Conservation (phyloP, 2,329 filamentous ascomycete genomes). For the Xylaria digitata region DNA sequence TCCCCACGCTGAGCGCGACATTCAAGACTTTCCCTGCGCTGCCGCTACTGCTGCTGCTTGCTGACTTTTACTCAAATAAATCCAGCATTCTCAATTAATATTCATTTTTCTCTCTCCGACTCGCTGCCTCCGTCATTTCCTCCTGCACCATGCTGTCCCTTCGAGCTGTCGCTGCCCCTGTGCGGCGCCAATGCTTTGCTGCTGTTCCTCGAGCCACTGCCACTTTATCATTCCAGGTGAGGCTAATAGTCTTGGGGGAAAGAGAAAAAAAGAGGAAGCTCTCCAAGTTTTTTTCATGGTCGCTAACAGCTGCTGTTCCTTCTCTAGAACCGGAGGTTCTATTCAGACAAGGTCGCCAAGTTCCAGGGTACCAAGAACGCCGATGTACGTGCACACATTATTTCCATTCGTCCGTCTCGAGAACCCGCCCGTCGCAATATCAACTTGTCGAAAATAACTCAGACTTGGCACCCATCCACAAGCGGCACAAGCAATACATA, state of each 20-base stretch:
- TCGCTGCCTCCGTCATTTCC: conserved; percentile 33
- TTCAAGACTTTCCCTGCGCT: conserved; percentile 26
- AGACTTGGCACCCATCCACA: conserved; percentile 46
- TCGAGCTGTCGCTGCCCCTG: conserved; percentile 80
- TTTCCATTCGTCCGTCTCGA: conserved; percentile 16
- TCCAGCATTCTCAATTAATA: conserved; percentile 30
- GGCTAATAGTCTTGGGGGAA: conserved; percentile 37
- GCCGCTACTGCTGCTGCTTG: conserved; percentile 28
- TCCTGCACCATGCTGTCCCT: conserved; percentile 79
- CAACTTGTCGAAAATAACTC: conserved; percentile 54
- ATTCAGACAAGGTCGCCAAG: conserved; percentile 80
- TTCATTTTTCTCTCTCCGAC: conserved; percentile 36
- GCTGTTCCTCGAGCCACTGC: conserved; percentile 69
- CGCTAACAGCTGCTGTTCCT: conserved; percentile 44
- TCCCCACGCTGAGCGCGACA: conserved; percentile 36
- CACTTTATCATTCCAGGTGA: conserved; percentile 67
- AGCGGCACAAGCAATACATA: background rate
- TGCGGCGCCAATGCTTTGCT: conserved; percentile 82
- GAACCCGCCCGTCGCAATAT: conserved; percentile 39
- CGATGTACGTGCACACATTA: conserved; percentile 71
- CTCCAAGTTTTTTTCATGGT: conserved; percentile 21
- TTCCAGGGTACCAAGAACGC: conserved; percentile 91
- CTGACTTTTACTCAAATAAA: conserved; percentile 15
- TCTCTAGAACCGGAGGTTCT: conserved; percentile 67
- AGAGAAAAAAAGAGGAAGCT: background rate